Conservation (phyloP, 345 rosid genomes). For the Psidium guajava region DNA sequence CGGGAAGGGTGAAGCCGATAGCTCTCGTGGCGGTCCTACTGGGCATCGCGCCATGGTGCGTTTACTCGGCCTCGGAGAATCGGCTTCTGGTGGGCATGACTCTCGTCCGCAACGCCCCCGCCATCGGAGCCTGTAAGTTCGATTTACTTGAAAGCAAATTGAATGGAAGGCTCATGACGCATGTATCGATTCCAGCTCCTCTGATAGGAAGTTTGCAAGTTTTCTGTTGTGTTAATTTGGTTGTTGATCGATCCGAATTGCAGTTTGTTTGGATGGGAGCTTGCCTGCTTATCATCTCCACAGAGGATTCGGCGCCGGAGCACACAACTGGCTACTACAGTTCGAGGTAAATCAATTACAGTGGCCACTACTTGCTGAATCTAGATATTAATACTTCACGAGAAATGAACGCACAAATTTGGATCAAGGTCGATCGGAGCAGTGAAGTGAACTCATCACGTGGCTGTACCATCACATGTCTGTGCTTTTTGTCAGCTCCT, state of each 20-base stretch:
- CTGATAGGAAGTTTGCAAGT: background rate
- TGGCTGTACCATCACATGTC: background rate
- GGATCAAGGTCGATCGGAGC: background rate
- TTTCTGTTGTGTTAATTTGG: background rate
- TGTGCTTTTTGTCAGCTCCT: background rate
- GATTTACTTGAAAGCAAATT: background rate
- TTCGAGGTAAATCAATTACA: conserved; percentile 54
- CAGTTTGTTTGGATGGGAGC: conserved; percentile 96
- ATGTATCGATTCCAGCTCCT: background rate
- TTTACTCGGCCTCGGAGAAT: conserved; percentile 14
- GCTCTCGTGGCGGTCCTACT: conserved; percentile 9
- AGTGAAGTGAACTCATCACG: background rate
- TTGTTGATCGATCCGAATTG: background rate
- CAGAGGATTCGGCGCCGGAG: conserved; percentile 77
- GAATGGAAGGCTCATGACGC: too few species aligned
- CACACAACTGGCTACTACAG: conserved; percentile 74
- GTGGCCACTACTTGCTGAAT: background rate
- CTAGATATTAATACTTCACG: background rate
- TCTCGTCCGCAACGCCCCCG: conserved; percentile 49
- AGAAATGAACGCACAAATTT: background rate
- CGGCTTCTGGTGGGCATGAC: conserved; percentile 60
- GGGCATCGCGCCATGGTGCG: conserved; percentile 1
- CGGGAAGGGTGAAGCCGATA: background rate
- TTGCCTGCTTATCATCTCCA: conserved; percentile 77
- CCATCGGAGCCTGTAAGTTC: conserved; percentile 55